Conservation (phyloP, 768 basidiomycete species). For the Exsudoporus frostii region DNA sequence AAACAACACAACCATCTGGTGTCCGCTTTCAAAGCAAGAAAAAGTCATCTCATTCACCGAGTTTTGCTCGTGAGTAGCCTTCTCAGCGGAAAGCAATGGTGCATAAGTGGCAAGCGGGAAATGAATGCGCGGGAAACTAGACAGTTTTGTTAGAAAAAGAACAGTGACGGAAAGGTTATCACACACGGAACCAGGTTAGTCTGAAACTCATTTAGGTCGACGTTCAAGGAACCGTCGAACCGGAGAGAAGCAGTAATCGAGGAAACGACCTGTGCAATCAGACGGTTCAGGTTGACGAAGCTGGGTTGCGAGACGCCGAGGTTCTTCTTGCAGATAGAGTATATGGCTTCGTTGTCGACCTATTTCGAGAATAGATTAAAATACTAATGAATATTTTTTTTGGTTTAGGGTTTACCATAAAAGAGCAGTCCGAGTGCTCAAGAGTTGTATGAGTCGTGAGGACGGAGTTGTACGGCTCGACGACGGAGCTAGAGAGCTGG, state of each 20-base stretch:
- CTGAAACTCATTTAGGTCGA: slow-evolving; percentile 98
- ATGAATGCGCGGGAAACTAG: slow-evolving; percentile 94
- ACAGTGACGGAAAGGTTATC: neutral
- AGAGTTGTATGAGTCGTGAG: slow-evolving; percentile 98
- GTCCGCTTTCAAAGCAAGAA: slow-evolving; percentile 94
- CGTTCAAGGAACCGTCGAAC: slow-evolving; percentile 96
- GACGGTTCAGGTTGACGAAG: slow-evolving; percentile 90
- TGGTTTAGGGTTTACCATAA: slow-evolving; percentile 66
- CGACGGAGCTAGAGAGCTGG: slow-evolving; percentile 91
- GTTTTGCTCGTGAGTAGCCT: slow-evolving; percentile 95
- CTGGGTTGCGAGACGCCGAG: slow-evolving; percentile 81
- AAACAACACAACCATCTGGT: slow-evolving; percentile 73
- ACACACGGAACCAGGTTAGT: slow-evolving; percentile 96
- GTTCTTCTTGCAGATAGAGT: slow-evolving; percentile 98
- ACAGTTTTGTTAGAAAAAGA: slow-evolving; percentile 3
- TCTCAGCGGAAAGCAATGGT: slow-evolving; percentile 91
- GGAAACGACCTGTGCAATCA: slow-evolving; percentile 98
- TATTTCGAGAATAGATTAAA: slow-evolving; percentile 28
- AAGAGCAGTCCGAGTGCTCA: slow-evolving; percentile 99
- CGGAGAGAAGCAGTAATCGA: slow-evolving; percentile 96
- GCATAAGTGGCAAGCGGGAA: slow-evolving; percentile 97
- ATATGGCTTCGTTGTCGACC: slow-evolving; percentile 99
- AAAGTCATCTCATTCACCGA: slow-evolving; percentile 98
- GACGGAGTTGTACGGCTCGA: slow-evolving; percentile 98
- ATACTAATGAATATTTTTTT: neutral